Percentiles rank a stretch among this genome's conserved stretches.
phyloP scores from a whole-genome alignment of 352 stramenopile species.

The Pythium sukuiense region DNA sequence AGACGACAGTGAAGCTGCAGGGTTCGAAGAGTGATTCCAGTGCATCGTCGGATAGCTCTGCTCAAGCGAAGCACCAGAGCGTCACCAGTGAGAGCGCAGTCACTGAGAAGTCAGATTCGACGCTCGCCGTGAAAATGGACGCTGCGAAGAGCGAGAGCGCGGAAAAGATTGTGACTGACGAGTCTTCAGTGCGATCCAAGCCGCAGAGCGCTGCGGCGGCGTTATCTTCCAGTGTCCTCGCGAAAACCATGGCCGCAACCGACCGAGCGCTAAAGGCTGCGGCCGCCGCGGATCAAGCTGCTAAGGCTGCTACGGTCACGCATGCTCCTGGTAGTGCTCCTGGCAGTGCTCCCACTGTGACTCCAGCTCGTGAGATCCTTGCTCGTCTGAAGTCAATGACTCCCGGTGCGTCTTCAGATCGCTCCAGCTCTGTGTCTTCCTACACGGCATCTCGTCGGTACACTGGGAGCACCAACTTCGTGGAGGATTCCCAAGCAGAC shows the following conservation, averaged over 20 bases:
- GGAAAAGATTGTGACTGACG: neutral
- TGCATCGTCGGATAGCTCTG: neutral
- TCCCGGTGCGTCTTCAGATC: conserved; percentile 10
- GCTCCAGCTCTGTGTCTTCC: conserved; percentile 25
- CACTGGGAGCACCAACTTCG: conserved; percentile 21
- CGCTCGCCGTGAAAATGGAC: neutral
- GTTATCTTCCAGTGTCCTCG: neutral
- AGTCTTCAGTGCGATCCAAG: neutral
- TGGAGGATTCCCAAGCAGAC: conserved; percentile 33
- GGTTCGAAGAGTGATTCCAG: neutral
- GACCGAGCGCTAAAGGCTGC: neutral
- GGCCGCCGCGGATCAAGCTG: neutral
- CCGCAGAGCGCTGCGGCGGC: neutral
- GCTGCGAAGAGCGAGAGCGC: neutral
- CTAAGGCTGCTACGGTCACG: neutral
- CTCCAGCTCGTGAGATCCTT: conserved; percentile 21
- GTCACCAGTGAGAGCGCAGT: neutral
- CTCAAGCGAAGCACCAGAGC: neutral
- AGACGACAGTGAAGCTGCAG: neutral
- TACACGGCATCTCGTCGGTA: conserved; percentile 10
- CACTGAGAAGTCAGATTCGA: neutral
- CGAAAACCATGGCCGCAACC: conserved; percentile 1
- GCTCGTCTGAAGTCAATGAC: conserved; percentile 19
- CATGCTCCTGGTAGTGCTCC: neutral
- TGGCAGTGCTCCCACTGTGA: neutral